Conservation (phyloP, 2,329 filamentous ascomycete species). For the Fusarium sp. region DNA sequence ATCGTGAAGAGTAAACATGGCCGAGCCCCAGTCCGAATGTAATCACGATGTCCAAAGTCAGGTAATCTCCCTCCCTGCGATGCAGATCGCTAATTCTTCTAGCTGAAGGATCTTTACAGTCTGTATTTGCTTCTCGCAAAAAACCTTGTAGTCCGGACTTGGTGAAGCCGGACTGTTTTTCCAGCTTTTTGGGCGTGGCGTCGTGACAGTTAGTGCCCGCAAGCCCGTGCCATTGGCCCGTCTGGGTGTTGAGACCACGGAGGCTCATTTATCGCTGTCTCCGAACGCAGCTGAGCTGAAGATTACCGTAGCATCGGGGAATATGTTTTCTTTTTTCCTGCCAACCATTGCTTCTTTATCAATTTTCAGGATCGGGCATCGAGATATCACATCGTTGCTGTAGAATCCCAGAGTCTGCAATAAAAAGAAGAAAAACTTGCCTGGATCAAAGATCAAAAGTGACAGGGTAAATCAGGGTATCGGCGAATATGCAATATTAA, state of each 20-base stretch:
- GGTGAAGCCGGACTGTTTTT: slow-evolving; percentile 5
- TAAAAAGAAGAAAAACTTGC: slow-evolving; percentile 23
- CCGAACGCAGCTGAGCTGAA: slow-evolving; percentile 22
- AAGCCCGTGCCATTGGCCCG: slow-evolving; percentile 14
- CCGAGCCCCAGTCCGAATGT: slow-evolving; percentile 15
- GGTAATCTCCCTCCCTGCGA: slow-evolving; percentile 30
- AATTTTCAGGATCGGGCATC: slow-evolving; percentile 28
- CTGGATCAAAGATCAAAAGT: not conserved
- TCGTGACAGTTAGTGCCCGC: slow-evolving; percentile 11
- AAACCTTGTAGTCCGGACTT: slow-evolving; percentile 5
- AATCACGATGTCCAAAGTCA: not conserved
- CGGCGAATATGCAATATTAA: slow-evolving; percentile 4
- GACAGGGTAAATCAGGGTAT: slow-evolving; percentile 7
- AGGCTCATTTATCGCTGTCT: slow-evolving; percentile 16
- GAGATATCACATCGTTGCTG: slow-evolving; percentile 16
- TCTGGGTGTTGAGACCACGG: not conserved
- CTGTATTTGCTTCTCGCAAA: not conserved
- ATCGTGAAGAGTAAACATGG: not conserved
- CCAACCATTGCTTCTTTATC: slow-evolving; percentile 20
- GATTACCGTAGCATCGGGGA: slow-evolving; percentile 7
- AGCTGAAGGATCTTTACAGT: not conserved
- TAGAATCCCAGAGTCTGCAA: not conserved
- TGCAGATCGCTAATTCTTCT: not conserved
- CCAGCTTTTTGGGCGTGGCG: slow-evolving; percentile 31
- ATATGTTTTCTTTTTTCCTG: slow-evolving; percentile 5